Percentiles rank a stretch among this genome's conserved stretches.
Evolutionary conservation across 2,329 filamentous ascomycete genomes (phyloP).

Genomic region (Diplodia mutila): DNA sequence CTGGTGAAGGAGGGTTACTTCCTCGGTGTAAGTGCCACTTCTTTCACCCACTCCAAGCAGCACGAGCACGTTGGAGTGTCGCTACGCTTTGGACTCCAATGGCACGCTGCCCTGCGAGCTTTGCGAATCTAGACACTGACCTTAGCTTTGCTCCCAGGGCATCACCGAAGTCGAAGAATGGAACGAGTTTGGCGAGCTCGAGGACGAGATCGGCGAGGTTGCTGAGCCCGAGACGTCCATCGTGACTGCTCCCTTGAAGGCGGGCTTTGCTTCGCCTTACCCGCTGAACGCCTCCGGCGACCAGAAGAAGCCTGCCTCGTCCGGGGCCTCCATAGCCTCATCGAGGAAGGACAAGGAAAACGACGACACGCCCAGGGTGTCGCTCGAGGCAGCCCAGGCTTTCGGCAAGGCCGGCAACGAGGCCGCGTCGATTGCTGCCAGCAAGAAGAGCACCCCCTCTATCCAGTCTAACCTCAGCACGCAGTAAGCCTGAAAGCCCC

Average conservation of each 20-base stretch:
- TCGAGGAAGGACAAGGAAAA: conserved; percentile 30
- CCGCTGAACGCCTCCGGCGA: conserved; percentile 9
- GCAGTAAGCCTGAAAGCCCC: conserved; percentile 22
- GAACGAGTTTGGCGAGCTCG: conserved; percentile 98
- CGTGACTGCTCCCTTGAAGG: conserved; percentile 39
- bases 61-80: not conserved
- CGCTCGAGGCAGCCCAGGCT: conserved; percentile 40
- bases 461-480: conserved; percentile 43
- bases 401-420: conserved; percentile 43
- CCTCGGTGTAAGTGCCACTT: conserved; percentile 69
- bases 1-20: conserved; percentile 86
- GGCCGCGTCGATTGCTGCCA: conserved; percentile 41
- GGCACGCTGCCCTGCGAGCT: not conserved
- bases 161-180: conserved; percentile 94
- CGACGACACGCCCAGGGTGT: conserved; percentile 34
- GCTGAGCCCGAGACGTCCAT: conserved; percentile 33
- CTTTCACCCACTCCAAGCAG: not conserved
- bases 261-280: conserved; percentile 31
- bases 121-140: not conserved
- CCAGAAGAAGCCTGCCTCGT: conserved; percentile 14
- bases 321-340: conserved; percentile 25
- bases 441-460: conserved; percentile 39
- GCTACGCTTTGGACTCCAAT: not conserved
- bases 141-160: conserved; percentile 61
- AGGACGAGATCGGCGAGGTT: conserved; percentile 72